Evolutionary conservation across 495 filamentous ascomycete genomes (phyloP).

Genomic region (Aspergillus affinis): DNA sequence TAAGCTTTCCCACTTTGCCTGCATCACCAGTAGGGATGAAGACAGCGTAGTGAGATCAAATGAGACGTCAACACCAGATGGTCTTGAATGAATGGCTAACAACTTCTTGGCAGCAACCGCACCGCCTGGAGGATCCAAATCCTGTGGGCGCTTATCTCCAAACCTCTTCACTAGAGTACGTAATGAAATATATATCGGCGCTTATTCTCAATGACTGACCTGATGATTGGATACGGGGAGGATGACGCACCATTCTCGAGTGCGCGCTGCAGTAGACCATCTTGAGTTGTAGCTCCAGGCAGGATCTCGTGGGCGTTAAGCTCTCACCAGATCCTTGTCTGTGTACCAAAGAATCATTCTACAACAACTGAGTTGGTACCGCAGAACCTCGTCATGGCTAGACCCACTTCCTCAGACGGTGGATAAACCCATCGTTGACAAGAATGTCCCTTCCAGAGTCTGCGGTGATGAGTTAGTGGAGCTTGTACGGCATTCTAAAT

Average conservation of each 20-base stretch:
- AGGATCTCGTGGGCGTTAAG: neutral
- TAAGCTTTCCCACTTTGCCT: neutral
- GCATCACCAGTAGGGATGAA: neutral
- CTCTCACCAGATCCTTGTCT: neutral
- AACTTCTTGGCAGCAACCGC: too few species aligned
- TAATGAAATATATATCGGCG: slow-evolving; percentile 4
- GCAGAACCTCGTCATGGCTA: slow-evolving; percentile 5
- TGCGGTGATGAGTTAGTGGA: neutral
- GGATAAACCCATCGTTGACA: slow-evolving; percentile 2
- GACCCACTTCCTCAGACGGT: slow-evolving; percentile 5
- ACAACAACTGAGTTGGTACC: slow-evolving; percentile 2
- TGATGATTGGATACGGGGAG: slow-evolving; percentile 4
- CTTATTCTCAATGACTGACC: neutral
- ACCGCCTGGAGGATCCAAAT: too few species aligned
- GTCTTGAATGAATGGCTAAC: too few species aligned
- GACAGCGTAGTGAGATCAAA: too few species aligned
- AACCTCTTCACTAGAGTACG: neutral
- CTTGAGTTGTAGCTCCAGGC: neutral
- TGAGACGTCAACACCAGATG: too few species aligned
- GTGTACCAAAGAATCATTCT: neutral
- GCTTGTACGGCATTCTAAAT: too few species aligned
- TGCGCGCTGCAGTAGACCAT: slow-evolving; percentile 6
- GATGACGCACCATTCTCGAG: neutral
- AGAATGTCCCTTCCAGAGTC: slow-evolving; percentile 1
- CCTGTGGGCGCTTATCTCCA: too few species aligned